Conservation (phyloP, 345 rosid species). For the Streptanthus diversifolius region DNA sequence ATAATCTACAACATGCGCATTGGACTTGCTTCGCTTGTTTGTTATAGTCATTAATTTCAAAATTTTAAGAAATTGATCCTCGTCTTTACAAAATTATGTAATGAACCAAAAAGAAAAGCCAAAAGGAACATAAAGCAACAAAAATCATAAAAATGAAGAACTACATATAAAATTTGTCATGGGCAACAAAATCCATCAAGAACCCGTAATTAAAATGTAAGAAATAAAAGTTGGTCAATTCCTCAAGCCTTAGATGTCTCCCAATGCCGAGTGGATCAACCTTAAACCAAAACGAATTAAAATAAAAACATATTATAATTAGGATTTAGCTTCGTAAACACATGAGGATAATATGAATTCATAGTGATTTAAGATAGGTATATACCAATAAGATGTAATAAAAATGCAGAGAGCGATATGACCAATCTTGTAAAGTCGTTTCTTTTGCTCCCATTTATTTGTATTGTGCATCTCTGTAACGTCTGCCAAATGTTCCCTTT, state of each 20-base stretch:
- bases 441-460: slow-evolving; percentile 80
- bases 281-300: slow-evolving; percentile 1
- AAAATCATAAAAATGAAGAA: background rate
- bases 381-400: slow-evolving; percentile 77
- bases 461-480: slow-evolving; percentile 90
- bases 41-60: background rate
- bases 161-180: background rate
- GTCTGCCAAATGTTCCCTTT: slow-evolving; percentile 63
- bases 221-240: background rate
- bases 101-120: background rate
- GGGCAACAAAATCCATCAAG: background rate
- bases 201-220: background rate
- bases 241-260: slow-evolving; percentile 27
- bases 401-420: slow-evolving; percentile 62
- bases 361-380: background rate
- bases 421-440: slow-evolving; percentile 67
- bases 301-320: background rate
- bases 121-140: background rate
- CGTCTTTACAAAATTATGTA: background rate
- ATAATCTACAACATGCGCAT: background rate
- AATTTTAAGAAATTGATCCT: background rate
- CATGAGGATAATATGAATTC: background rate
- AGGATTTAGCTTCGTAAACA: background rate
- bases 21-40: background rate
- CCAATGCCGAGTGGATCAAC: slow-evolving; percentile 35